Percentiles rank a stretch among this genome's conserved stretches.
These are phyloP conservation scores for Stephanodiscus minutulus DNA, from an alignment of 108 stramenopile species.

Conservation along the genomic window DNA sequence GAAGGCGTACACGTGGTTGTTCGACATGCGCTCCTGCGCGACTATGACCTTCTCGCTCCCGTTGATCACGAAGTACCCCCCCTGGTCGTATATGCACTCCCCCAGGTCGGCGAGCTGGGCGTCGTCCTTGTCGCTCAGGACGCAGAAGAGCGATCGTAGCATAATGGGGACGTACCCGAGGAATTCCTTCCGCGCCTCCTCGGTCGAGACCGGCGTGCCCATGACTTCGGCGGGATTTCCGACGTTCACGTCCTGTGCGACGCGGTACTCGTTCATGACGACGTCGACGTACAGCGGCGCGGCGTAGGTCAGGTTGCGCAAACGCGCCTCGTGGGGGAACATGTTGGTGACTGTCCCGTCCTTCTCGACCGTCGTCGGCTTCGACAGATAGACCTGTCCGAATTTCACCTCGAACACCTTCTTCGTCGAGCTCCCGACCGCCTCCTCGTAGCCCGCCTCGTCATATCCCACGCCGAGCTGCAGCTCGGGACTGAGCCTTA, in stretches of 20 bases:
- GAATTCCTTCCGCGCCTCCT: slow-evolving; percentile 89
- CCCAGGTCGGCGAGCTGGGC: slow-evolving; percentile 95
- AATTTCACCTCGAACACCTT: slow-evolving; percentile 92
- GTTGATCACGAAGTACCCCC: slow-evolving; percentile 99
- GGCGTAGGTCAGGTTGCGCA: slow-evolving; percentile 96
- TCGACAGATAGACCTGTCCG: slow-evolving; percentile 94
- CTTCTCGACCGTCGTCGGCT: slow-evolving; percentile 90
- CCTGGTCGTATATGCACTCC: slow-evolving; percentile 99
- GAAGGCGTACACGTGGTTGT: slow-evolving; percentile 99
- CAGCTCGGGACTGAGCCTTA: slow-evolving; percentile 90
- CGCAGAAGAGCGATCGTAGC: slow-evolving; percentile 94
- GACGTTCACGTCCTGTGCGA: slow-evolving; percentile 76
- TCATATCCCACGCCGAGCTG: slow-evolving; percentile 91
- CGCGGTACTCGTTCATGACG: slow-evolving; percentile 76
- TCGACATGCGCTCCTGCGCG: slow-evolving; percentile 97
- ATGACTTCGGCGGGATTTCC: slow-evolving; percentile 80
- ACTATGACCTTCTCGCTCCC: slow-evolving; percentile 99
- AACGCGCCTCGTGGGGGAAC: slow-evolving; percentile 97
- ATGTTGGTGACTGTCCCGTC: slow-evolving; percentile 94
- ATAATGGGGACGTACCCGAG: slow-evolving; percentile 98
- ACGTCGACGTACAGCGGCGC: slow-evolving; percentile 96
- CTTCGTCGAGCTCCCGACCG: slow-evolving; percentile 51
- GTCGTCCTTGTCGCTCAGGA: slow-evolving; percentile 92
- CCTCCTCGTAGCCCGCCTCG: slow-evolving; percentile 68
- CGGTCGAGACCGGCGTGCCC: slow-evolving; percentile 74